These are phyloP conservation scores for Phytopythium cucurbitacearum DNA, from an alignment of 352 stramenopile genomes.

Conservation along the genomic window DNA sequence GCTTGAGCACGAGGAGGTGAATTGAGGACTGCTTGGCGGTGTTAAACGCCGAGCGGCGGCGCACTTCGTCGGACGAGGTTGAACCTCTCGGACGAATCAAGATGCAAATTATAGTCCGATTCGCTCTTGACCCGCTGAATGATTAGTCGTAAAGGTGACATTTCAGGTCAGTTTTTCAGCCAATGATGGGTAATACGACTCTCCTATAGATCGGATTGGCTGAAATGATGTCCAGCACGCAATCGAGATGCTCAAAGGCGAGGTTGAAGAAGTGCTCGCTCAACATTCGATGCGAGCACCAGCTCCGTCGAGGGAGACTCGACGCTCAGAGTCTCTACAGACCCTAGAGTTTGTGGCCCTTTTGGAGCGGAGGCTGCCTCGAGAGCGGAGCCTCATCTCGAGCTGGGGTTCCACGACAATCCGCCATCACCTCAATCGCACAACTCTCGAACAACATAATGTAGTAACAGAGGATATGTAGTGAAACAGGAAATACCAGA, in stretches of 20 bases:
- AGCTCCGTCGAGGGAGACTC: too few relatives aligned
- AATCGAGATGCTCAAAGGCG: neutral
- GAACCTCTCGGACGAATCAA: slow-evolving; percentile 1
- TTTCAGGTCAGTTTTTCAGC: neutral
- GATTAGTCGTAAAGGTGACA: neutral
- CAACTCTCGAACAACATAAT: neutral
- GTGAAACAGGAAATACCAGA: neutral
- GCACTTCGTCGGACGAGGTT: neutral
- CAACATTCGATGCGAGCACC: neutral
- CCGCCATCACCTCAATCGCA: neutral
- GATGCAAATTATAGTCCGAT: neutral
- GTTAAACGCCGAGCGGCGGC: neutral
- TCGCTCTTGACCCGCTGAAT: neutral
- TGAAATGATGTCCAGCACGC: slow-evolving; percentile 1
- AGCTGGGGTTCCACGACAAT: neutral
- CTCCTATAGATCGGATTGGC: neutral
- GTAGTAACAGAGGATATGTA: neutral
- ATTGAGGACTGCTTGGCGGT: slow-evolving; percentile 3
- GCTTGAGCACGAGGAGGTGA: neutral
- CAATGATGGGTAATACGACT: neutral
- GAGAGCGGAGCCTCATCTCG: neutral
- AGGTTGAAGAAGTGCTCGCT: slow-evolving; percentile 1
- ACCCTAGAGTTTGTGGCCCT: too few relatives aligned
- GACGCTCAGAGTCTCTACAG: too few relatives aligned
- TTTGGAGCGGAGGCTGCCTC: too few relatives aligned